A percentile compares a stretch with the other conserved stretches of the same genome.
Evolutionary conservation across 306 rosid species (phyloP).

Genomic region (Lathyrus oleraceus): DNA sequence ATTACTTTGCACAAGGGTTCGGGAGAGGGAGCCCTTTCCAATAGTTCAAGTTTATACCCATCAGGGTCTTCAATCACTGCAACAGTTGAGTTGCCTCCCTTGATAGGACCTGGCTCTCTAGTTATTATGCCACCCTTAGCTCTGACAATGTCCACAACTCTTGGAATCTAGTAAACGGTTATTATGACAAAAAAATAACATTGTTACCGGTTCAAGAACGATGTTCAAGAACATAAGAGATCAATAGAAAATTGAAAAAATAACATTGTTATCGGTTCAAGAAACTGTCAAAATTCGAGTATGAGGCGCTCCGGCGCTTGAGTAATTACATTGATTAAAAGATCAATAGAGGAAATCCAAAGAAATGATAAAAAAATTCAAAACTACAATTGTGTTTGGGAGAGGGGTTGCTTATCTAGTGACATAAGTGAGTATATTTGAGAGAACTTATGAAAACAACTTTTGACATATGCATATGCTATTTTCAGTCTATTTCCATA

Average conservation of each 20-base stretch:
- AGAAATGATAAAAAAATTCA: constrained; percentile 11
- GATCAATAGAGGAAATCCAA: constrained; percentile 28
- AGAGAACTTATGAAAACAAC: not conserved
- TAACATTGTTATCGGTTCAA: no score
- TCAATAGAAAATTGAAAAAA: no score
- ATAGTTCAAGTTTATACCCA: constrained; percentile 87
- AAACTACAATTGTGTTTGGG: not conserved
- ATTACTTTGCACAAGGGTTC: constrained; percentile 96
- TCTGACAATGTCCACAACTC: constrained; percentile 78
- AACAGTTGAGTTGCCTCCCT: constrained; percentile 63
- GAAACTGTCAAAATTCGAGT: no score
- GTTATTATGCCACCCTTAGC: constrained; percentile 91
- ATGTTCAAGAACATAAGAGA: no score
- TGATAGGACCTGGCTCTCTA: constrained; percentile 77
- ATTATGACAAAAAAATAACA: constrained; percentile 17
- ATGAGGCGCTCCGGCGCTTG: no score
- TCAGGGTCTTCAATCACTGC: constrained; percentile 94
- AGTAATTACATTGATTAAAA: constrained; percentile 24
- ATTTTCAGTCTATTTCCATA: not conserved
- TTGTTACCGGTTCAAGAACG: no score
- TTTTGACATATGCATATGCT: not conserved
- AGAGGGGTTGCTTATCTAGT: not conserved
- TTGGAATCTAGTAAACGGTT: constrained; percentile 60
- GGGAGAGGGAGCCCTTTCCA: constrained; percentile 82
- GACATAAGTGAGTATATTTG: not conserved